A percentile compares a stretch with the other conserved stretches of the same genome.
These are phyloP conservation scores for Eimeria acervulina DNA, from an alignment of 169 alveolate species.

Conservation along the genomic window DNA sequence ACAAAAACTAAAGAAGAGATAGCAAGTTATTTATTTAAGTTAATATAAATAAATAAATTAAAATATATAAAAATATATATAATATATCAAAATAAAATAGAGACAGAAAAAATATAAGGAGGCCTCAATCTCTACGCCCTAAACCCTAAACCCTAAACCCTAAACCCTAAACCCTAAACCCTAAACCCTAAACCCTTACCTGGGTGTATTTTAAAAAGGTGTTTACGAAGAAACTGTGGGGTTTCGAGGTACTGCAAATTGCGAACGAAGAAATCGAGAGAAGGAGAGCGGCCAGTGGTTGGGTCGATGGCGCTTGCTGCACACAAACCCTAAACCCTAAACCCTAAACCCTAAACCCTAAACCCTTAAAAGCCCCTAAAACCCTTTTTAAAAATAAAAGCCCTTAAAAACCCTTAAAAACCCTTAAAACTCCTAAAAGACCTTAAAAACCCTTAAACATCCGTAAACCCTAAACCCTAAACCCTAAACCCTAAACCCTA, in stretches of 20 bases:
- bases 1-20: no score
- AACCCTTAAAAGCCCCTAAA: background rate
- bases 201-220: slow-evolving; percentile 51
- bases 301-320: slow-evolving; percentile 89
- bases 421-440: background rate
- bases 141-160: background rate
- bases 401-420: slow-evolving; percentile 25
- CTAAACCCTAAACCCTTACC: slow-evolving; percentile 6
- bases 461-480: slow-evolving; percentile 40
- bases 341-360: slow-evolving; percentile 56
- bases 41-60: no score
- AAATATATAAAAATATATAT: no score
- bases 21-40: no score
- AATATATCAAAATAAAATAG: no score
- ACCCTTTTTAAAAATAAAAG: background rate
- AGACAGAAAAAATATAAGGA: background rate
- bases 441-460: background rate
- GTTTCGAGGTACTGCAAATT: slow-evolving; percentile 90
- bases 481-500: slow-evolving; percentile 84
- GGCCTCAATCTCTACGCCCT: background rate
- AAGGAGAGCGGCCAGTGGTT: no score
- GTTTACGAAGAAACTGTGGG: slow-evolving; percentile 87
- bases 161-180: background rate
- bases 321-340: slow-evolving; percentile 49
- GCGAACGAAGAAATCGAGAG: slow-evolving; percentile 90